Evolutionary conservation across 495 filamentous ascomycete genomes (phyloP), one percentile per base, ranked within the genome.

Genomic region (Xylaria flabelliformis): DNA sequence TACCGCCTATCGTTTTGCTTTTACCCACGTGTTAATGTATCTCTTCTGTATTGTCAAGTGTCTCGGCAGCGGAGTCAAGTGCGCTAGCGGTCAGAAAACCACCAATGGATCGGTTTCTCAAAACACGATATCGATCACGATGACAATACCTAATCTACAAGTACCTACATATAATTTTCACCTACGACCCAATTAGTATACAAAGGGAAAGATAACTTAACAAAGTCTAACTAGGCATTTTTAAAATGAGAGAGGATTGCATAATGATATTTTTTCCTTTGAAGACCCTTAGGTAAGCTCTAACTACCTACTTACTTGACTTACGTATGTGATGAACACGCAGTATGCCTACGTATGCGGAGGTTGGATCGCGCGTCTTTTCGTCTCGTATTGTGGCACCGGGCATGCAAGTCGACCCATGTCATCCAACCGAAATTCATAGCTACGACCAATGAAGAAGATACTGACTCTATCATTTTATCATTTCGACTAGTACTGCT

Each of bases 301-400:
- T 29, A 29, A 29, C 26, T 29, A 29, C 26, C 26, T 29, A 29
- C 26, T 29, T 29, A 29, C 26, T 29, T 29, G 26, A 29, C 53
- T 56, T 56, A 56, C 53, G 53, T 56, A 32, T 32, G 53, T 12
- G 53, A 56, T 32, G 26, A 56, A 56, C 29, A 56, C 53, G 17
- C 39, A 9, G 39, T 50, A 50, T 48, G 46, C 44, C 13, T 48
- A 48, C 44, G 44, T 48, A 55, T 29, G 51, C 53, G 26, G 24
- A 32, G 12, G 61, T 24, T 46, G 34, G 15, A 46, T 64, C 39
- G 61, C 61, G 36, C 21, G 61, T 64, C 39, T 21, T 63, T 29
- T 44, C 17, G 21, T 32, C 61, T 64, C 62, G 62, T 64, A 64
- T 64, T 64, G 12, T 46, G 19, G 62, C 62, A n/a, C 9, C 62